Conservation (phyloP, 805 yeast species). For the Alloascoidea hylecoeti region DNA sequence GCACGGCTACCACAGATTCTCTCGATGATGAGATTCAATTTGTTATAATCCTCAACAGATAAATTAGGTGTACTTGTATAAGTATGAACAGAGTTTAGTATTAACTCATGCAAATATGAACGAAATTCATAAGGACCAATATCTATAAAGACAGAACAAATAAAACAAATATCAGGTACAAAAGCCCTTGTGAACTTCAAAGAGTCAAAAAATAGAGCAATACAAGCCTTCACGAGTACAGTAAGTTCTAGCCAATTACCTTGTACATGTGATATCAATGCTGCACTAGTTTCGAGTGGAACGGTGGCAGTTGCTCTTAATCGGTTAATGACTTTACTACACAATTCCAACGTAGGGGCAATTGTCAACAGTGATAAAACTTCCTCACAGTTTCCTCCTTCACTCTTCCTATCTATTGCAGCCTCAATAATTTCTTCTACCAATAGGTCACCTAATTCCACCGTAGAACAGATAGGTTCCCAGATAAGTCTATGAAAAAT, state of each 20-base stretch:
- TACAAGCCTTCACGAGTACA: slow-evolving; percentile 47
- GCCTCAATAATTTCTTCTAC: slow-evolving; percentile 65
- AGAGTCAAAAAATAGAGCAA: slow-evolving; percentile 60
- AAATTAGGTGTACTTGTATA: slow-evolving; percentile 42
- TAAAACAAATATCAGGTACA: slow-evolving; percentile 57
- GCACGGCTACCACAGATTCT: slow-evolving; percentile 43
- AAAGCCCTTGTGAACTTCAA: slow-evolving; percentile 9
- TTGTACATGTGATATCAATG: too few species aligned
- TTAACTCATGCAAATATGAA: slow-evolving; percentile 39
- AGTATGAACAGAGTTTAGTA: slow-evolving; percentile 58
- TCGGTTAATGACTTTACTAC: slow-evolving; percentile 47
- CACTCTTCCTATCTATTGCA: slow-evolving; percentile 67
- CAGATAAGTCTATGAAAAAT: slow-evolving; percentile 49
- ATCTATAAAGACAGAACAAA: slow-evolving; percentile 44
- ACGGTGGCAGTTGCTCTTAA: slow-evolving; percentile 39
- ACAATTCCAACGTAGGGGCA: slow-evolving; percentile 58
- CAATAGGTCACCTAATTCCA: slow-evolving; percentile 37
- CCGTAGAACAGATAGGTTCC: slow-evolving; percentile 51
- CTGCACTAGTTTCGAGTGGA: slow-evolving; percentile 29
- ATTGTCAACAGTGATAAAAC: slow-evolving; percentile 47
- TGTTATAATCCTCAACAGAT: slow-evolving; percentile 20
- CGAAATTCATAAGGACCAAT: slow-evolving; percentile 43
- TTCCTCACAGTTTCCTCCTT: slow-evolving; percentile 53
- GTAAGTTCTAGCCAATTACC: slow-evolving; percentile 59
- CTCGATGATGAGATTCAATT: slow-evolving; percentile 27